These are phyloP conservation scores for Aspergillus cavernicola DNA, from an alignment of 495 filamentous ascomycete species.

Conservation along the genomic window DNA sequence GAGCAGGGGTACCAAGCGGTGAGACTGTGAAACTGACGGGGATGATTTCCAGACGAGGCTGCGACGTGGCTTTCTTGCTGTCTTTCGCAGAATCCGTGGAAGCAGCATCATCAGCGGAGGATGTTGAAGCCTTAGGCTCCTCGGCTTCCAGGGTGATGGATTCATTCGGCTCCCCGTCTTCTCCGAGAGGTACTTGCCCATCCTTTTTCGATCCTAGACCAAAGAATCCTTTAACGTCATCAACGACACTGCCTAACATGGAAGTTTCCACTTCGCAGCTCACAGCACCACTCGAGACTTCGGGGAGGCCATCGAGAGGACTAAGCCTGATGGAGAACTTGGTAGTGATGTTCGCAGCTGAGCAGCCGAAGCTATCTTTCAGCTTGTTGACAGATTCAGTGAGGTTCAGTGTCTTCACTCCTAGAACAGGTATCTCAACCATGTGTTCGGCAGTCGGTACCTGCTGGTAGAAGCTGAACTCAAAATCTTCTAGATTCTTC, in stretches of 20 bases:
- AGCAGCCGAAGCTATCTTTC: slow-evolving; percentile 71
- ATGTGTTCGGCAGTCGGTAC: slow-evolving; percentile 41
- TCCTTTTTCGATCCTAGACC: slow-evolving; percentile 87
- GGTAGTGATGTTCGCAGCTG: slow-evolving; percentile 69
- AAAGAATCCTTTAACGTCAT: slow-evolving; percentile 91
- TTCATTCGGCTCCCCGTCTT: slow-evolving; percentile 46
- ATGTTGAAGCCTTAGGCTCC: slow-evolving; percentile 43
- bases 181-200: slow-evolving; percentile 71
- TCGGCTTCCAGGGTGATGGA: slow-evolving; percentile 50
- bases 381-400: slow-evolving; percentile 75
- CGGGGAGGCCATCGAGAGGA: slow-evolving; percentile 75
- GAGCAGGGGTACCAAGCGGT: slow-evolving; percentile 55
- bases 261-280: slow-evolving; percentile 77
- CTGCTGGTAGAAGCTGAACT: slow-evolving; percentile 75
- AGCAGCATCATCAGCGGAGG: slow-evolving; percentile 39
- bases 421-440: slow-evolving; percentile 47
- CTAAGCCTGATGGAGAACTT: slow-evolving; percentile 72
- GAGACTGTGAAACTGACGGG: slow-evolving; percentile 60
- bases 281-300: slow-evolving; percentile 67
- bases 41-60: slow-evolving; percentile 68
- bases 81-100: slow-evolving; percentile 48
- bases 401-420: slow-evolving; percentile 73
- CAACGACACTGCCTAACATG: slow-evolving; percentile 78
- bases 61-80: slow-evolving; percentile 43
- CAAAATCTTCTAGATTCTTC: slow-evolving; percentile 79